phyloP scores from a whole-genome alignment of 768 basidiomycete genomes.

The Suillus bovinus region DNA sequence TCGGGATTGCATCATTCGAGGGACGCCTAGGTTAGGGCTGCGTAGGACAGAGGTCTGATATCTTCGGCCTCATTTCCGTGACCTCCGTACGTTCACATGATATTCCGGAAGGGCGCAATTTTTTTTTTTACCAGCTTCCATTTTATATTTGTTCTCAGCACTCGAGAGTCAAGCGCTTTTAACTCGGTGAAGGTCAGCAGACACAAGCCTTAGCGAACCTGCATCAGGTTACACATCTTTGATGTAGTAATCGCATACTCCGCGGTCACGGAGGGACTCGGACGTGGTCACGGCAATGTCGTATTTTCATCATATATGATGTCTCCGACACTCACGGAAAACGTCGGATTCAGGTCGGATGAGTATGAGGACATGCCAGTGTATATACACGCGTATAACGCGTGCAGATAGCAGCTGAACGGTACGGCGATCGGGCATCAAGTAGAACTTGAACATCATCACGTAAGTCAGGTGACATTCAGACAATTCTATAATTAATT shows the following conservation, averaged over 20 bases:
- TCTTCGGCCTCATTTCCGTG: background rate
- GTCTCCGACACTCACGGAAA: constrained; percentile 1
- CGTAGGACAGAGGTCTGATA: background rate
- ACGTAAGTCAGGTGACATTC: too few relatives aligned
- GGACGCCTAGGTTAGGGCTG: background rate
- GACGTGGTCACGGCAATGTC: too few relatives aligned
- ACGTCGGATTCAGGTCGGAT: background rate
- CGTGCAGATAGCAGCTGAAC: background rate
- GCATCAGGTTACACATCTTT: background rate
- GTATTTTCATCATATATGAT: background rate
- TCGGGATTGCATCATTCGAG: background rate
- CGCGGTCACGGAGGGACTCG: background rate
- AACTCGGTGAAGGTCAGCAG: background rate
- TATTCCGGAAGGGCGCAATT: background rate
- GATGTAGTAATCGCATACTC: background rate
- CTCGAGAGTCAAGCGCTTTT: background rate
- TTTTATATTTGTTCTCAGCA: background rate
- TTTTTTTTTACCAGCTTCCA: too few relatives aligned
- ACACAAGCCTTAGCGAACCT: background rate
- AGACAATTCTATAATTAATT: background rate
- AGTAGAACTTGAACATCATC: too few relatives aligned
- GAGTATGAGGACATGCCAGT: background rate
- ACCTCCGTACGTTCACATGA: background rate
- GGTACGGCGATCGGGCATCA: constrained; percentile 1
- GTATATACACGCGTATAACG: background rate